Conservation (phyloP, 1,139 yeast species). For the Pichia sp. region DNA sequence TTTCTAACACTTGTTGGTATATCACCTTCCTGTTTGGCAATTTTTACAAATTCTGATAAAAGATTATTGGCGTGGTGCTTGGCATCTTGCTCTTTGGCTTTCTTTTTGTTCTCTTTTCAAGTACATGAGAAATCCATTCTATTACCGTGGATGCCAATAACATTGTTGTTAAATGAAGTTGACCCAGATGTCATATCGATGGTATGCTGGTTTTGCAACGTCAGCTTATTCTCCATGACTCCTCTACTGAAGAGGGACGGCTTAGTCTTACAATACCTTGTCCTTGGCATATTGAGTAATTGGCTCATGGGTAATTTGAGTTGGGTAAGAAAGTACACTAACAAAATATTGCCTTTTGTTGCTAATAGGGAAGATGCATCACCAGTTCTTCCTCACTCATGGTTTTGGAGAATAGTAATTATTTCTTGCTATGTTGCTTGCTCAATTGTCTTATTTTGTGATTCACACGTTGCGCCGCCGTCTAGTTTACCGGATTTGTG, state of each 20-base stretch:
- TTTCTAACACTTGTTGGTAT: conserved; percentile 58
- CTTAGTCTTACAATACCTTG: conserved; percentile 62
- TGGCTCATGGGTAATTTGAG: conserved; percentile 71
- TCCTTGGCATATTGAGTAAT: conserved; percentile 57
- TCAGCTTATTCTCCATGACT: conserved; percentile 79
- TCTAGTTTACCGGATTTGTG: conserved; percentile 70
- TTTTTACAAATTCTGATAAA: conserved; percentile 42
- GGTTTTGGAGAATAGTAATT: conserved; percentile 53
- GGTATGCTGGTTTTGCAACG: conserved; percentile 81
- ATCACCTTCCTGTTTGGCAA: conserved; percentile 54
- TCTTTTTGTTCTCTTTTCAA: conserved; percentile 85
- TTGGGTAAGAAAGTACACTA: conserved; percentile 37
- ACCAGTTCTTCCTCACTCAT: conserved; percentile 42
- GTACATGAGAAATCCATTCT: conserved; percentile 92
- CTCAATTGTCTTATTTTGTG: conserved; percentile 46
- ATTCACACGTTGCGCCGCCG: conserved; percentile 47
- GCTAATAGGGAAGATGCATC: conserved; percentile 29
- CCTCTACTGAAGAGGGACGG: conserved; percentile 79
- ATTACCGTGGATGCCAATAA: conserved; percentile 79
- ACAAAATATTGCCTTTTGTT: conserved; percentile 24
- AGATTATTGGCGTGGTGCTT: conserved; percentile 65
- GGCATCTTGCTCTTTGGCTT: conserved; percentile 80
- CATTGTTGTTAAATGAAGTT: conserved; percentile 55
- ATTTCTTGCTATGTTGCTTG: conserved; percentile 53
- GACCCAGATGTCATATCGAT: conserved; percentile 58